These are phyloP conservation scores for Neopestalotiopsis sp. DNA, from an alignment of 2,329 filamentous ascomycete species.

Conservation along the genomic window DNA sequence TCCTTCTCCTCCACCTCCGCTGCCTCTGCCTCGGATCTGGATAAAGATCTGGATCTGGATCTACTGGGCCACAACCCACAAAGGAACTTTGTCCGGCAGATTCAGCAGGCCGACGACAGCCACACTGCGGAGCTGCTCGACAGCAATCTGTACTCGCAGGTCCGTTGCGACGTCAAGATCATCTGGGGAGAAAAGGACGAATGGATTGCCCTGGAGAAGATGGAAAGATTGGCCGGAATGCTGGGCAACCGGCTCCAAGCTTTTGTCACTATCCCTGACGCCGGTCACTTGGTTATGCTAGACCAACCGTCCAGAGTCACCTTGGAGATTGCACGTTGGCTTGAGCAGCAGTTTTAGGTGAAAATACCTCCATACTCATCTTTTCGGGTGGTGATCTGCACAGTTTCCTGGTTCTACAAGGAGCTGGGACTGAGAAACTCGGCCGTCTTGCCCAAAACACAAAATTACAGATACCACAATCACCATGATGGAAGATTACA, in stretches of 20 bases:
- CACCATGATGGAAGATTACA: too few relatives aligned
- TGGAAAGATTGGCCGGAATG: not conserved
- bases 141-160: not conserved
- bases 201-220: conserved; percentile 10
- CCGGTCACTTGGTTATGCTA: conserved; percentile 11
- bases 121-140: conserved; percentile 13
- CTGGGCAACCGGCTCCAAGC: not conserved
- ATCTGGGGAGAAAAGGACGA: conserved; percentile 13
- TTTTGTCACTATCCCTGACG: conserved; percentile 3
- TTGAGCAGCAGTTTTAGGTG: not conserved
- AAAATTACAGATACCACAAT: too few relatives aligned
- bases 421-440: too few relatives aligned
- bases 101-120: conserved; percentile 6
- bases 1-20: not conserved
- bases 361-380: not conserved
- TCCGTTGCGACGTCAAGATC: conserved; percentile 10
- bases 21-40: too few relatives aligned
- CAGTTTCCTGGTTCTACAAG: not conserved
- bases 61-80: not conserved
- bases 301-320: conserved; percentile 10
- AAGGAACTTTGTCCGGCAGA: conserved; percentile 10
- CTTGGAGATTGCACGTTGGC: conserved; percentile 11
- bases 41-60: too few relatives aligned
- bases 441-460: too few relatives aligned
- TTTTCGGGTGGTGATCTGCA: not conserved